Base-by-base conservation (phyloP, 805 yeast species). In the Pichia kluyveri region DNA sequence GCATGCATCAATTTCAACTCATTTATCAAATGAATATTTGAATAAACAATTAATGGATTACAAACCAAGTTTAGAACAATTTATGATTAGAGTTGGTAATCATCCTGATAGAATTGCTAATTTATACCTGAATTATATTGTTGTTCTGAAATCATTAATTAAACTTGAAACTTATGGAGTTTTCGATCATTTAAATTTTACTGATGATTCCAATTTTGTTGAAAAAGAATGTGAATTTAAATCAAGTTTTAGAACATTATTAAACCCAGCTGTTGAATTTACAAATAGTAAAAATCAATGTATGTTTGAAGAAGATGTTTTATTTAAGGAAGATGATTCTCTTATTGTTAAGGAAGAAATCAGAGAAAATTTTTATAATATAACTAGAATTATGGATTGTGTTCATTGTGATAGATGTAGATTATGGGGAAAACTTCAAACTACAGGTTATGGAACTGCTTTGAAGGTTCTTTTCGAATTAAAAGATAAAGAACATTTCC, bases 331-430 rank as follows among this genome's bases (percentile, higher is more conserved):
- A 53, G 71, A 74, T 15, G 57, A 62, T 14, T 63, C 70, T 1
- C 76, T 73, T 40, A 72, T 75, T 37, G 73, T 91, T 49, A 93
- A 93, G 59, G 82, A 83, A 53, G 98, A 93, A 58, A 90, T 93
- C 69, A 77, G 91, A 52, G 67, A 76, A 38, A 82, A 95, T 45
- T 95, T 93, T 65, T 82, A 80, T 60, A 93, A 93, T 62, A 95
- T 93, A 26, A 82, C 95, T 19, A 83, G 86, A 44, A 80, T 93
- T 41, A 93, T 93, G 97, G 96, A 91, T 65, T 93, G 99, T 69
- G 98, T 93, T 39, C 97, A 96, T 38, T 93, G 99, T 70, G 99
- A 93, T 63, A 76, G 97, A 61, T 93, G 99, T 66, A 78, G 97
- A 59, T 72, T 93, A 67, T 93, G 99, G 99, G 99, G 99, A 10